A percentile compares a stretch with the other conserved stretches of the same genome.
These are phyloP conservation scores for Corylus avellana DNA, from an alignment of 306 rosid species.

Conservation along the genomic window DNA sequence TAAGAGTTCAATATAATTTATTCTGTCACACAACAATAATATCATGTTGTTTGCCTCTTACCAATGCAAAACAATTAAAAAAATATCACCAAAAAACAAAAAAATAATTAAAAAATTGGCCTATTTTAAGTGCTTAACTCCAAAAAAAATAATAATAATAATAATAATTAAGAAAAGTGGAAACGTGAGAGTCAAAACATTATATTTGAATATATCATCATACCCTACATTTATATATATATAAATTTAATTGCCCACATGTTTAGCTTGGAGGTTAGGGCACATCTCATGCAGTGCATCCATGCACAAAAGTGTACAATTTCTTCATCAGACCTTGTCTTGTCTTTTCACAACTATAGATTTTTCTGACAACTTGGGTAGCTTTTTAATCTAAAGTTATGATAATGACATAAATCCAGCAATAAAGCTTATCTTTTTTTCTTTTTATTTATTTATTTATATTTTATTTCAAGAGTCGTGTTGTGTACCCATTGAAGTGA, in stretches of 20 bases:
- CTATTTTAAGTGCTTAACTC: not conserved
- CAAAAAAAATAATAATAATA: not conserved
- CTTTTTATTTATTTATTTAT: no score
- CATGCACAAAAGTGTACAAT: not conserved
- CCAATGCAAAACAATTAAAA: not conserved
- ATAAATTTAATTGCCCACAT: not conserved
- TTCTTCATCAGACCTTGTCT: not conserved
- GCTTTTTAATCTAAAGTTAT: not conserved
- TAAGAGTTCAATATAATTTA: no score
- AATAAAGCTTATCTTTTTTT: not conserved
- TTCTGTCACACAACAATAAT: no score
- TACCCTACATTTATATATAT: no score
- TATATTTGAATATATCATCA: not conserved
- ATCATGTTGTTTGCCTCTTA: not conserved
- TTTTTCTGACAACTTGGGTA: not conserved
- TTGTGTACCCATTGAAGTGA: no score
- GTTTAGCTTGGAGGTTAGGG: slow-evolving; percentile 24
- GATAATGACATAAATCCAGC: not conserved
- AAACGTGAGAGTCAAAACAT: not conserved
- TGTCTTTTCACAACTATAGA: not conserved
- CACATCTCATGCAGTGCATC: slow-evolving; percentile 5
- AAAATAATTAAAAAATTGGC: not conserved
- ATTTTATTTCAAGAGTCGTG: no score
- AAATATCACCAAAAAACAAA: not conserved
- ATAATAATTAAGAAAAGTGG: not conserved